Evolutionary conservation across 805 yeast species (phyloP), one percentile per base, ranked within the genome.

Genomic region (Myxozyma melibiosi): DNA sequence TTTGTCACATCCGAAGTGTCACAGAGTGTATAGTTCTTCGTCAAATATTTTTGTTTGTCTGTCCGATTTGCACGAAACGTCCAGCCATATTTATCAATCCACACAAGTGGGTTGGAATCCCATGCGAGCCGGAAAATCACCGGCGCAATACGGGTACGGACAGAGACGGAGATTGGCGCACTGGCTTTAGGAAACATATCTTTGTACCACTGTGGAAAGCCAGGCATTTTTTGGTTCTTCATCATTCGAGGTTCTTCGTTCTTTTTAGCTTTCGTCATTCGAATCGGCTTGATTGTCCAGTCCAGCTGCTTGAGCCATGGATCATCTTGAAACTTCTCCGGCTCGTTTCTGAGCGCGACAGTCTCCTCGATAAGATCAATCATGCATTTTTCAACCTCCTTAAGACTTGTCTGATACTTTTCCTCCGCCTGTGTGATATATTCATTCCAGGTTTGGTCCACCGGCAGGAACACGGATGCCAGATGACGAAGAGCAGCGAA

Each of bases 161-260:
- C 81, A 0, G 94, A 83, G 13, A 94, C 71, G 35, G 77, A 81
- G 66, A 89, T 77, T 20, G 74, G 77, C 2, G 73, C 70, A 4
- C 65, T 59, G 11, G 76, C 72, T 8, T 72, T 64, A 0, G 77
- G 72, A 62, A 76, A 74, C 46, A 83, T 64, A 13, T 83, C 84
- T 58, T 86, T 81, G 70, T 88, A 95, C 99, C 99, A 94, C 63
- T 86, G 86, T 0, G 99, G 99, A 66, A 79, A 89, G 0, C 97
- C 98, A 0, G 96, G 95, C 45, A 89, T 68, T 65, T 82, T 90
- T 70, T 89, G 96, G 25, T 80, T 83, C 53, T 88, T 87, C 30
- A 66, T 67, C 4, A 64, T 67, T 13, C 71, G 58, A 1, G 70
- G 65, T 4, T 67, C 70, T 1, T 67, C 70, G 24, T 89, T 88